A percentile compares a stretch with the other conserved stretches of the same genome.
Conservation (phyloP, 352 stramenopile species). For the Phytophthora sojae region DNA sequence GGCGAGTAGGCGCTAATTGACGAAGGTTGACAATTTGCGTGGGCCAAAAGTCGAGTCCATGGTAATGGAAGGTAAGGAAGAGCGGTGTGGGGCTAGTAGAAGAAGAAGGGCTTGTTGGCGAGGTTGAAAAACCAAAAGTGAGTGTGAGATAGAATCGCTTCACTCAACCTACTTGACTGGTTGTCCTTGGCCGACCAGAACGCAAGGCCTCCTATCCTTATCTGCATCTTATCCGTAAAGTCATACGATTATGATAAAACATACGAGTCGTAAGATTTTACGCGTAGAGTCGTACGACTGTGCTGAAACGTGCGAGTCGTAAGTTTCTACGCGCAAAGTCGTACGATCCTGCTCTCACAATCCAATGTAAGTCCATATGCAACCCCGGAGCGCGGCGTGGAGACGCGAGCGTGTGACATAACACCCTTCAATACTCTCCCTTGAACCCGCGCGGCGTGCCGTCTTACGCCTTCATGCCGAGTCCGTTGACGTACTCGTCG, state of each 20-base stretch:
- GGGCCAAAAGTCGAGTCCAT: too few relatives aligned
- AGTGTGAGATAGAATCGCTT: neutral
- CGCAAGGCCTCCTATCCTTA: neutral
- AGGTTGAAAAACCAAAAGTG: conserved; percentile 2
- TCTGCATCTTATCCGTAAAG: neutral
- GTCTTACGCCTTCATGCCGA: too few relatives aligned
- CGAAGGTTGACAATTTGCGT: too few relatives aligned
- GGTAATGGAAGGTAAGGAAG: neutral
- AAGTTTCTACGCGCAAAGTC: too few relatives aligned
- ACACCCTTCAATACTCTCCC: neutral
- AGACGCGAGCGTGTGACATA: neutral
- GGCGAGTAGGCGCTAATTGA: too few relatives aligned
- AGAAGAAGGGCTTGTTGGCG: neutral
- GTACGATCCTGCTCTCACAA: neutral
- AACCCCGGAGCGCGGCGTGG: neutral
- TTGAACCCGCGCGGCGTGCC: too few relatives aligned
- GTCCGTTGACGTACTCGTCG: too few relatives aligned
- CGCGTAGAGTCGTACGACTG: neutral
- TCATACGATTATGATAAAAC: neutral
- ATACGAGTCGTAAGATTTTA: neutral
- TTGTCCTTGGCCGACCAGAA: neutral
- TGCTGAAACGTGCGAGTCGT: neutral
- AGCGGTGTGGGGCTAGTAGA: neutral
- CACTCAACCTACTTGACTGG: neutral
- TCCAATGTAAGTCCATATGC: neutral